These are phyloP conservation scores for Dioszegia hungarica DNA, from an alignment of 768 basidiomycete genomes.

Conservation along the genomic window DNA sequence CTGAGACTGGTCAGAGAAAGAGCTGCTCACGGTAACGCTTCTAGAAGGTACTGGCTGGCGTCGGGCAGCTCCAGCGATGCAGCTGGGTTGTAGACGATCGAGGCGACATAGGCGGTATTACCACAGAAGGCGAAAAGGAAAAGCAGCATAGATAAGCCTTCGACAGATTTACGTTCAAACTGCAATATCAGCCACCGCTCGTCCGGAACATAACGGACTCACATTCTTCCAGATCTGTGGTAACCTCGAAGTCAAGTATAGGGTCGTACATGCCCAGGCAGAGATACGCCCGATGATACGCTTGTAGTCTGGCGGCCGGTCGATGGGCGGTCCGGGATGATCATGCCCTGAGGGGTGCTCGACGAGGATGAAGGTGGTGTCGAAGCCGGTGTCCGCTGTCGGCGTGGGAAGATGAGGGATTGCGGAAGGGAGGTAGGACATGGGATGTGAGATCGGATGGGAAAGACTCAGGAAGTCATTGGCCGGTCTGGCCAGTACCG, in stretches of 20 bases:
- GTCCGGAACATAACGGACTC: conserved; percentile 48
- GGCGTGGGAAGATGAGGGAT: not conserved
- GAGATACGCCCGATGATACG: conserved; percentile 80
- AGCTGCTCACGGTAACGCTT: conserved; percentile 84
- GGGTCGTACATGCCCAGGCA: conserved; percentile 87
- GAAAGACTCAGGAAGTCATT: too few species aligned
- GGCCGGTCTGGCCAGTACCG: not conserved
- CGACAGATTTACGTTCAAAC: conserved; percentile 86
- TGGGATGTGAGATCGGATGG: not conserved
- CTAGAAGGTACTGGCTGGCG: conserved; percentile 64
- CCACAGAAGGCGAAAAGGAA: conserved; percentile 92
- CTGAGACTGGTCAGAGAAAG: too few species aligned
- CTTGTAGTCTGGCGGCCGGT: conserved; percentile 44
- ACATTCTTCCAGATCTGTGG: conserved; percentile 99
- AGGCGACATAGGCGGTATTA: conserved; percentile 86
- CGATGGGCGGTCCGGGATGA: not conserved
- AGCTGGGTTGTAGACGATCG: conserved; percentile 71
- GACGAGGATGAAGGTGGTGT: not conserved
- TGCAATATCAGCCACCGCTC: conserved; percentile 41
- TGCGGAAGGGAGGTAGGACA: not conserved
- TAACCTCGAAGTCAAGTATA: conserved; percentile 87
- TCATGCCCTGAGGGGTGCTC: not conserved
- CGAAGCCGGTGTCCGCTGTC: not conserved
- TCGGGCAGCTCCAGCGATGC: conserved; percentile 52
- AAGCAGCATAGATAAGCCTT: conserved; percentile 89